phyloP scores from a whole-genome alignment of 805 yeast species.

The Vanderwaltozyma yarrowii region DNA sequence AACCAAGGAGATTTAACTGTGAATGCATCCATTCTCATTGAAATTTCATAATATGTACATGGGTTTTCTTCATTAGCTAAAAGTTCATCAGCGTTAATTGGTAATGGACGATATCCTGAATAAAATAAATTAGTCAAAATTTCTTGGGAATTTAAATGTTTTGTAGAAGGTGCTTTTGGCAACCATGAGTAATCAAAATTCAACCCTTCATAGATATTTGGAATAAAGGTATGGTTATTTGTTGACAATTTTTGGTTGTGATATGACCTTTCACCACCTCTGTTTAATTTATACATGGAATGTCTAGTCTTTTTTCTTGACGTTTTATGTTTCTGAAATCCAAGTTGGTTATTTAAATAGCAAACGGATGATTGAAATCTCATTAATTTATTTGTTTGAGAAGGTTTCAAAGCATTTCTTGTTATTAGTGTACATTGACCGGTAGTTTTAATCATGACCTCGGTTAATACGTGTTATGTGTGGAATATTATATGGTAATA shows the following conservation, averaged over 20 bases:
- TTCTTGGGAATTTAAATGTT: conserved; percentile 16
- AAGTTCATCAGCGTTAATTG: conserved; percentile 7
- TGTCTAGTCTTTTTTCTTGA: neutral
- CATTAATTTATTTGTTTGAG: neutral
- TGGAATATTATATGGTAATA: no score
- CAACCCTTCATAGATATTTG: neutral
- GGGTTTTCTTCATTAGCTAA: conserved; percentile 1
- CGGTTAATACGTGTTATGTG: no score
- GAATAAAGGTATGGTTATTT: neutral
- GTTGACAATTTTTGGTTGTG: neutral
- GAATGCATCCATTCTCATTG: conserved; percentile 17
- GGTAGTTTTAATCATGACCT: neutral
- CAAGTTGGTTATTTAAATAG: conserved; percentile 15
- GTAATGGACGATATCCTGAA: conserved; percentile 26
- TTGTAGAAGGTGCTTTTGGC: conserved; percentile 24
- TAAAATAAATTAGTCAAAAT: conserved; percentile 18
- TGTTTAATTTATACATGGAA: conserved; percentile 2
- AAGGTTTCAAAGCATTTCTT: neutral
- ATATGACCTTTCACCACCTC: neutral
- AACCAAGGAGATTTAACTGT: conserved; percentile 26
- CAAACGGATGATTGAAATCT: conserved; percentile 19
- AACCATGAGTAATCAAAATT: conserved; percentile 18
- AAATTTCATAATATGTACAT: conserved; percentile 18
- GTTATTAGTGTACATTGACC: neutral
- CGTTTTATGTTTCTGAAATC: conserved; percentile 2